These are phyloP conservation scores for Nakazawaea populi DNA, from an alignment of 805 yeast genomes.

Conservation along the genomic window DNA sequence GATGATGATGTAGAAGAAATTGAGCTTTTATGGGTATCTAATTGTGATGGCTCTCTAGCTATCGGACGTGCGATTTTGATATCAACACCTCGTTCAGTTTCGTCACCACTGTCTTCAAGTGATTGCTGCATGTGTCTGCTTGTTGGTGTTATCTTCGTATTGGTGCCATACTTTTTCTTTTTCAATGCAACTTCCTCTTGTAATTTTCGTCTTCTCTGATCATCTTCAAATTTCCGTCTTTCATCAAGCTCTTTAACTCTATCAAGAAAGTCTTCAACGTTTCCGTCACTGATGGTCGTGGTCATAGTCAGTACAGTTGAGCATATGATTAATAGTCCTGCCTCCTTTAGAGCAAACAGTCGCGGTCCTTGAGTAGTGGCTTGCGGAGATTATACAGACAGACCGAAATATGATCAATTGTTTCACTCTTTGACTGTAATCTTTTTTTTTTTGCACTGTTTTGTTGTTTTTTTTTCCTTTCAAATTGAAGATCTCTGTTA, in stretches of 20 bases:
- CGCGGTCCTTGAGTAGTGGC: too few relatives aligned
- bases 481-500: too few relatives aligned
- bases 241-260: conserved; percentile 13
- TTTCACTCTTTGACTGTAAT: too few relatives aligned
- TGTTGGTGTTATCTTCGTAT: not conserved
- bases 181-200: conserved; percentile 10
- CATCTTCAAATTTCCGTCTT: conserved; percentile 11
- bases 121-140: not conserved
- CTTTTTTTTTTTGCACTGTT: too few relatives aligned
- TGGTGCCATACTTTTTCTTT: conserved; percentile 7
- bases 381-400: too few relatives aligned
- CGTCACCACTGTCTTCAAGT: not conserved
- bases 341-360: too few relatives aligned
- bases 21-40: not conserved
- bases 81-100: not conserved
- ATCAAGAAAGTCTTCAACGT: conserved; percentile 12
- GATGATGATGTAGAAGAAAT: not conserved
- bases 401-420: too few relatives aligned
- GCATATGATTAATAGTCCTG: too few relatives aligned
- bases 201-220: conserved; percentile 8
- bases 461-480: too few relatives aligned
- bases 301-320: not conserved
- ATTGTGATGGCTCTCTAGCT: conserved; percentile 12
- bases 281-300: conserved; percentile 5
- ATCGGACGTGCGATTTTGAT: conserved; percentile 14